These are phyloP conservation scores for Durio zibethinus DNA, from an alignment of 345 rosid species.

Conservation along the genomic window DNA sequence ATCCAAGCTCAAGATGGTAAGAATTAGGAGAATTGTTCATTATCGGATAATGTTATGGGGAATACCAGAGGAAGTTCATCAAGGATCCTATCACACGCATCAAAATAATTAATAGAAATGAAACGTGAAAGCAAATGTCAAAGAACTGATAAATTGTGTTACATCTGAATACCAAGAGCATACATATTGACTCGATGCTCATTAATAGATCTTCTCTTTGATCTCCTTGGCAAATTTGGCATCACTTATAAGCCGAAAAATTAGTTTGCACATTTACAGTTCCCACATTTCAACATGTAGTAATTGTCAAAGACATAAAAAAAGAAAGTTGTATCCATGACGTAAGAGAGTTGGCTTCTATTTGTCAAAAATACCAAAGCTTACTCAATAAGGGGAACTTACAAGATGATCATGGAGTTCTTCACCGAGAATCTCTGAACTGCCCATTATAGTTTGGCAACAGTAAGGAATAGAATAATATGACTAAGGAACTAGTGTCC, in stretches of 20 bases:
- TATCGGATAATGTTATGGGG: not conserved
- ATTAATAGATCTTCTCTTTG: not conserved
- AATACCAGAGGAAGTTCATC: slow-evolving; percentile 6
- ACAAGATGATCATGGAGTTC: not conserved
- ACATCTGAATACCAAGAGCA: not conserved
- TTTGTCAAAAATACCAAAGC: not conserved
- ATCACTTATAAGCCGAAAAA: not conserved
- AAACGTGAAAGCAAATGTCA: not conserved
- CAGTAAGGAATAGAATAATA: not conserved
- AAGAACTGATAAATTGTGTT: not conserved
- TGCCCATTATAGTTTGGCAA: not conserved
- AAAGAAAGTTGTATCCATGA: not conserved
- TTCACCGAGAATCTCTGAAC: slow-evolving; percentile 1
- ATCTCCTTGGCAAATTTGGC: not conserved
- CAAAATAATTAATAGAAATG: not conserved
- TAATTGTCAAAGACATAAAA: not conserved
- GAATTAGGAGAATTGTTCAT: not conserved
- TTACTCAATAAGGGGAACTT: slow-evolving; percentile 8
- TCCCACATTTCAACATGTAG: slow-evolving; percentile 3
- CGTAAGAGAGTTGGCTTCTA: not conserved
- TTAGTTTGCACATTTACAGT: not conserved
- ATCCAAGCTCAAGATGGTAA: slow-evolving; percentile 5
- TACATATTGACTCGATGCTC: not conserved
- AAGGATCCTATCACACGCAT: not conserved
- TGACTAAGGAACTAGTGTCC: slow-evolving; percentile 7